Evolutionary conservation across 169 alveolate genomes (phyloP).

Genomic region (Plasmodium inui): DNA sequence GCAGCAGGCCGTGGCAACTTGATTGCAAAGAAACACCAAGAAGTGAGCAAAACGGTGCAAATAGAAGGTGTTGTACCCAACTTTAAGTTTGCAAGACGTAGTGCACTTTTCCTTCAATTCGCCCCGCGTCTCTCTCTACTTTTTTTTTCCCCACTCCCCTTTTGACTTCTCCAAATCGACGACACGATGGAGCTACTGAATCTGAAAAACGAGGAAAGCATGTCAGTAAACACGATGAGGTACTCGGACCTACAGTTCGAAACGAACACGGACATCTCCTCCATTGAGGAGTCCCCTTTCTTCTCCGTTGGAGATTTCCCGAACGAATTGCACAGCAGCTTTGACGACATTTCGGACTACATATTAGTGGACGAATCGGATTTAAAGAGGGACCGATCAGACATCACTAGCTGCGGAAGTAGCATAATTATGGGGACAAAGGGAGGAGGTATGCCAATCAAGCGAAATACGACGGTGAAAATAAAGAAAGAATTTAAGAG

Average conservation of each 20-base stretch:
- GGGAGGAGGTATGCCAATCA: not conserved
- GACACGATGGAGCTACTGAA: conserved; percentile 50
- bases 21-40: not conserved
- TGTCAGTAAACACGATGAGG: conserved; percentile 42
- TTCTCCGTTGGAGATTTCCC: conserved; percentile 67
- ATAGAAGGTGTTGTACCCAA: not conserved
- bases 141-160: not conserved
- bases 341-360: conserved; percentile 70
- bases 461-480: conserved; percentile 5
- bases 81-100: not conserved
- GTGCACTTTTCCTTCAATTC: not conserved
- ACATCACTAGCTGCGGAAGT: conserved; percentile 50
- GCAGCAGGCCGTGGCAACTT: not conserved
- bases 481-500: conserved; percentile 41
- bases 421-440: conserved; percentile 8
- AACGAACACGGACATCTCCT: conserved; percentile 38
- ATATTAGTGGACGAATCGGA: conserved; percentile 66
- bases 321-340: conserved; percentile 59
- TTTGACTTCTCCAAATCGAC: not conserved
- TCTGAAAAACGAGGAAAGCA: conserved; percentile 28
- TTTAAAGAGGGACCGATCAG: conserved; percentile 34
- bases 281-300: conserved; percentile 61
- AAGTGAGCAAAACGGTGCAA: not conserved
- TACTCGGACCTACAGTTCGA: conserved; percentile 33
- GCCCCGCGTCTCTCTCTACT: not conserved